phyloP scores from a whole-genome alignment of 2,329 filamentous ascomycete genomes.

The Aspergillus fumigatiaffinis region DNA sequence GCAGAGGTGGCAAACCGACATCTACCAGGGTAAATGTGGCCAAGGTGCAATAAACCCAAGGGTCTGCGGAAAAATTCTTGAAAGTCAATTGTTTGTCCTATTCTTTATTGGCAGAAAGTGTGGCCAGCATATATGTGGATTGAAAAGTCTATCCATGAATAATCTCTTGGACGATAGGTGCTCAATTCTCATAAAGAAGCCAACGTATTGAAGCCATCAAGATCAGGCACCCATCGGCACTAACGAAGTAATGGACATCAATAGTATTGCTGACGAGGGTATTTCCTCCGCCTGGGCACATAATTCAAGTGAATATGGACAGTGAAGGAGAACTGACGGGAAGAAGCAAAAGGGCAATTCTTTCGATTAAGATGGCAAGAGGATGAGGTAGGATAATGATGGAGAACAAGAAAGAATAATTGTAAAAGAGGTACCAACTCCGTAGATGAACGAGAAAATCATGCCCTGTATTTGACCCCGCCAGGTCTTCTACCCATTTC shows the following conservation, averaged over 20 bases:
- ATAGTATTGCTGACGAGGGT: neutral
- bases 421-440: conserved; percentile 36
- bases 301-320: neutral
- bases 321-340: conserved; percentile 3
- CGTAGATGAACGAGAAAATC: conserved; percentile 35
- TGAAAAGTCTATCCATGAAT: neutral
- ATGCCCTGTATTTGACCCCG: conserved; percentile 25
- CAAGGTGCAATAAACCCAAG: neutral
- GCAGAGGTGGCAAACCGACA: neutral
- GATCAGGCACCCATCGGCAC: neutral
- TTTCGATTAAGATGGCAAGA: conserved; percentile 28
- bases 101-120: neutral
- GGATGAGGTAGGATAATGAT: neutral
- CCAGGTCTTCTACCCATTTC: conserved; percentile 24
- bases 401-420: conserved; percentile 21
- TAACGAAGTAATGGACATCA: neutral
- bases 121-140: neutral
- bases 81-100: neutral
- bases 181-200: neutral
- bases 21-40: neutral
- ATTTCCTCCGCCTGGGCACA: neutral
- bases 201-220: neutral
- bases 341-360: conserved; percentile 27
- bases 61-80: neutral
- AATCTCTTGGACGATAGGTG: neutral